Evolutionary conservation across 2,329 filamentous ascomycete genomes (phyloP), one percentile per base, ranked within the genome.

Genomic region (Penicillium crustosum): DNA sequence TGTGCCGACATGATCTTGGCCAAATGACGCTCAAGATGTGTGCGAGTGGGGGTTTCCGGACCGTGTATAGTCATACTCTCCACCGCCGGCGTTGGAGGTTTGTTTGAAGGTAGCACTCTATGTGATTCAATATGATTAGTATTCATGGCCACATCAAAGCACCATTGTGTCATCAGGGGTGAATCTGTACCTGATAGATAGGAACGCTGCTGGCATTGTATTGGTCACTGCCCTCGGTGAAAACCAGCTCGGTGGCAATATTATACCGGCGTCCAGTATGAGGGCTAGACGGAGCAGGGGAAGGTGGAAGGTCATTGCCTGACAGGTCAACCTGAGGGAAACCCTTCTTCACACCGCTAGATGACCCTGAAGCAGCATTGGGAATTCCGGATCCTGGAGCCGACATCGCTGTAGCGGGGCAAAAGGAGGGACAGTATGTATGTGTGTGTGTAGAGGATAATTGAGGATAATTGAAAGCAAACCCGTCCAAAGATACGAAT

Each of bases 1-100:
- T 87, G 87, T 45, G 94, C 94, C 68, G 91, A 93, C 95, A 99
- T 99, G 74, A 99, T 96, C 84, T 99, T 99, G 71, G 95, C 94
- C 68, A 99, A 82, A 77, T 99, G 94, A 58, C 93, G 87, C 80
- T 99, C 94, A 62, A 99, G 86, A 72, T 99, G 94, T 35, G 93
- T 96, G 64, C 94, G 86, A 58, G 94, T 99, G 19, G 94, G 94
- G 94, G 75, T 99, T 99, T 56, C 94, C 94, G 36, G 93, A 97
- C 61, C 95, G 90, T 59, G 94, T 97, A 81, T 99, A 99, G 80
- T 99, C 94, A 77, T 97, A 99, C 77, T 97, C 93, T 66, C 86
- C 89, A 59, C 91, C 91, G 59, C 90, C 91, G 45, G 78, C 83
- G 61, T 89, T 89, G 19, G 89, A 91, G 23, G 85, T 85, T 78